A percentile compares a stretch with the other conserved stretches of the same genome.
phyloP scores from a whole-genome alignment of 148 eudicot genomes.

The Cornus kousa region DNA sequence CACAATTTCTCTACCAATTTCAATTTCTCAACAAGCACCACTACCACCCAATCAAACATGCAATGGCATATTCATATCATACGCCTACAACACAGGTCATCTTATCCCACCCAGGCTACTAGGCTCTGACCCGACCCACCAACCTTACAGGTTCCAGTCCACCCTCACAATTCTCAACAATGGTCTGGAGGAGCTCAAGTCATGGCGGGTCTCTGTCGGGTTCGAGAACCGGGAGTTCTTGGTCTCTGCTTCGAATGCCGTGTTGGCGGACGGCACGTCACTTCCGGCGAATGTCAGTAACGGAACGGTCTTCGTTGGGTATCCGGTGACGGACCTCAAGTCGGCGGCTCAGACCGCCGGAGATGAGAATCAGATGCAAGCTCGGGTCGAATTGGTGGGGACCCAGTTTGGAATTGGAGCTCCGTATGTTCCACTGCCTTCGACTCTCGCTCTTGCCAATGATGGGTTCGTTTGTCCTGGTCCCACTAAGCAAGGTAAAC shows the following conservation, averaged over 20 bases:
- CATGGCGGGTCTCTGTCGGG: constrained; percentile 51
- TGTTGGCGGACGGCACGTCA: constrained; percentile 43
- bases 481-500: constrained; percentile 21
- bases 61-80: constrained; percentile 39
- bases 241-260: constrained; percentile 45
- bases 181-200: constrained; percentile 31
- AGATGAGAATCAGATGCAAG: constrained; percentile 44
- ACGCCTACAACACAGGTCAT: constrained; percentile 28
- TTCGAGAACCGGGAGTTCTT: constrained; percentile 39
- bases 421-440: constrained; percentile 45
- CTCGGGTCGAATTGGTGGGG: constrained; percentile 48
- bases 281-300: constrained; percentile 44
- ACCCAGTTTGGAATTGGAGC: constrained; percentile 66
- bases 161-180: constrained; percentile 30
- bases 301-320: constrained; percentile 47
- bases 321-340: constrained; percentile 38
- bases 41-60: constrained; percentile 20
- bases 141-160: constrained; percentile 46
- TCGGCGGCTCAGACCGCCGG: constrained; percentile 75
- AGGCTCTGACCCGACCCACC: constrained; percentile 11
- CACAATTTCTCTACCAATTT: neutral
- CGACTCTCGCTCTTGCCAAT: constrained; percentile 35
- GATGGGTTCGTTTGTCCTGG: constrained; percentile 46
- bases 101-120: constrained; percentile 24
- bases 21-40: constrained; percentile 19